These are phyloP conservation scores for Hyphopichia wangnamkhiaoensis DNA, from an alignment of 1,139 yeast species.

Conservation along the genomic window DNA sequence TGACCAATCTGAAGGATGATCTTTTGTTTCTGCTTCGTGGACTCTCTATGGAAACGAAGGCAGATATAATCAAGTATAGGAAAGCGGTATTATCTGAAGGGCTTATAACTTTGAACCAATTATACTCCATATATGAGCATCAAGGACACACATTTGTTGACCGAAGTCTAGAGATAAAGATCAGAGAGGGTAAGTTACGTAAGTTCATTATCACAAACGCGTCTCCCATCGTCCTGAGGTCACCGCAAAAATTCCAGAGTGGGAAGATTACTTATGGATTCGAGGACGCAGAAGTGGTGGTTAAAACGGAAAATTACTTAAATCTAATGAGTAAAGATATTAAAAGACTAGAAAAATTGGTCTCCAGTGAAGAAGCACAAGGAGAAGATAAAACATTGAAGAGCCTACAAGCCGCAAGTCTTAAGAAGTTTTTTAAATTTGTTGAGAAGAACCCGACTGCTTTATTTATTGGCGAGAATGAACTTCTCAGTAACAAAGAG, in stretches of 20 bases:
- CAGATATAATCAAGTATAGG: constrained; percentile 40
- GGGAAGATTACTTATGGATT: constrained; percentile 47
- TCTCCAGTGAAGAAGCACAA: background rate
- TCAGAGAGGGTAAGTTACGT: constrained; percentile 34
- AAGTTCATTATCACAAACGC: constrained; percentile 48
- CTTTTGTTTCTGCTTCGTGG: constrained; percentile 37
- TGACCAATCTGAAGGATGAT: constrained; percentile 21
- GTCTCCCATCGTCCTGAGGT: constrained; percentile 45
- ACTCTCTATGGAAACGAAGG: constrained; percentile 34
- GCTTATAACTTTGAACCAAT: constrained; percentile 39
- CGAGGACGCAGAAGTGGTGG: constrained; percentile 45
- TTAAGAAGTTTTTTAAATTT: constrained; percentile 25
- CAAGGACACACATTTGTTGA: constrained; percentile 49
- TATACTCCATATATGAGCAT: constrained; percentile 41
- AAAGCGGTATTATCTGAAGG: constrained; percentile 32
- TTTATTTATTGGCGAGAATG: constrained; percentile 26
- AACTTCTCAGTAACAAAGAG: constrained; percentile 28
- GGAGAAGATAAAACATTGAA: constrained; percentile 7
- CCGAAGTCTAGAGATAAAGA: constrained; percentile 34
- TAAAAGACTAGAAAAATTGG: constrained; percentile 4
- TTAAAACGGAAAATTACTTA: constrained; percentile 26
- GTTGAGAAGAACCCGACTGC: constrained; percentile 30
- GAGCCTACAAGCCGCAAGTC: constrained; percentile 10
- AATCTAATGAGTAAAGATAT: constrained; percentile 16
- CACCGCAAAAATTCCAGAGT: constrained; percentile 30